Base-by-base conservation (phyloP, 768 basidiomycete species). In the Serendipita vermifera region DNA sequence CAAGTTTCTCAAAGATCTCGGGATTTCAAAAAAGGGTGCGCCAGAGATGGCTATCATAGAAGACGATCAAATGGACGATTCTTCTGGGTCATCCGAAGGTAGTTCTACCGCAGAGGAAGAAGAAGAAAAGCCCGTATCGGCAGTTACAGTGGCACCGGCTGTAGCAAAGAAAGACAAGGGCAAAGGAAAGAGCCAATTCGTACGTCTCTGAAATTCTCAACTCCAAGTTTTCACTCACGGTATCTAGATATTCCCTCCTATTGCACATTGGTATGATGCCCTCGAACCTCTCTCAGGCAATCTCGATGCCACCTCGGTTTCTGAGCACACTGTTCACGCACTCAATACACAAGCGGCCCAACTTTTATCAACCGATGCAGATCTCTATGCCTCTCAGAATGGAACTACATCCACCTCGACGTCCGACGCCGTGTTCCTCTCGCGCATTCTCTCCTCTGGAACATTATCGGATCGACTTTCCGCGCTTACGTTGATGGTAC, bases 391-490 rank as follows among this genome's bases (percentile, higher is more conserved):
- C n/a, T 68, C 70, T 33, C 64, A 70, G 17, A 22, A 59, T 36
- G 55, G 35, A 33, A n/a, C 38, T 48, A 32, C 59, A 38, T 60
- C 65, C 40, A 67, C 71, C 7, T 67, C 70, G 1, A 68, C 67
- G 3, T 83, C 91, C 3, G 92, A 94, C 67, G 76, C 77, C 13
- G 74, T 72, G 3, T 98, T 98, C 71, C 75, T 98, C 40, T 75
- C 82, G 53, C 87, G 87, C 63, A 85, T 98, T 57, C 80, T 96
- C 24, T 75, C 80, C 35, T 83, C 82, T 24, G 94, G 94, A 57
- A 98, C 94, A 2, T 79, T 93, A 14, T 89, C 88, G 14, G 94
- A 97, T 66, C 77, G 89, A 55, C 79, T 98, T 1, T 88, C 88
- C 60, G 93, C 94, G 0, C 73, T 98, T 54, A 90, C 91, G 17